Conservation (phyloP, 2,329 filamentous ascomycete species). For the Fusarium siculi region DNA sequence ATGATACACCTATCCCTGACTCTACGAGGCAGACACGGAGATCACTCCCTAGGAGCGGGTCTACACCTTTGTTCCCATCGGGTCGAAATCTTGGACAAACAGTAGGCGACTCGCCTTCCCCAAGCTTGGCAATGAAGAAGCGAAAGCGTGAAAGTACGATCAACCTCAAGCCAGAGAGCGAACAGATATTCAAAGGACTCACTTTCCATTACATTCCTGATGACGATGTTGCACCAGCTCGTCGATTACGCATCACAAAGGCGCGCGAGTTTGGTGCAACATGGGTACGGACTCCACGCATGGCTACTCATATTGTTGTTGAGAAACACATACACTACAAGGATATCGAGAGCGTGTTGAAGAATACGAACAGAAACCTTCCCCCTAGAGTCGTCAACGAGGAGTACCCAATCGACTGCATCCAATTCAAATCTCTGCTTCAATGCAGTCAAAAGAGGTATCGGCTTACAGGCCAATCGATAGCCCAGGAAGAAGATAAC, state of each 20-base stretch:
- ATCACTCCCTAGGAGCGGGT: conserved; percentile 42
- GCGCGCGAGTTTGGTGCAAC: conserved; percentile 78
- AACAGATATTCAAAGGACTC: conserved; percentile 70
- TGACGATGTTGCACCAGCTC: conserved; percentile 74
- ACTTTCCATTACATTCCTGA: conserved; percentile 84
- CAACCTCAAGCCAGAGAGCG: conserved; percentile 60
- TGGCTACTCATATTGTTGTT: conserved; percentile 82
- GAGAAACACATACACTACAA: conserved; percentile 74
- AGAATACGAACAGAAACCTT: conserved; percentile 26
- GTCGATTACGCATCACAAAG: conserved; percentile 78
- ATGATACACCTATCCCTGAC: conserved; percentile 46
- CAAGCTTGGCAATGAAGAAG: conserved; percentile 51
- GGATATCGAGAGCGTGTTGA: conserved; percentile 66
- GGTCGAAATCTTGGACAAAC: conserved; percentile 11
- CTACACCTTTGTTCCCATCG: conserved; percentile 45
- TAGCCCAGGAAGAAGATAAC: not conserved
- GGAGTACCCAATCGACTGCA: conserved; percentile 75
- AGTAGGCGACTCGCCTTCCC: conserved; percentile 41
- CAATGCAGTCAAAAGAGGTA: conserved; percentile 71
- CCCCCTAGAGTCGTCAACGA: conserved; percentile 71
- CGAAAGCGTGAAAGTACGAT: conserved; percentile 57
- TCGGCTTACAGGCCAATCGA: conserved; percentile 61
- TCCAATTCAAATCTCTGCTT: conserved; percentile 66
- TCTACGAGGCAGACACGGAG: conserved; percentile 32
- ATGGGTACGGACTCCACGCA: conserved; percentile 70